Conservation (phyloP, 331 rosid species). For the Stylosanthes scabra region DNA sequence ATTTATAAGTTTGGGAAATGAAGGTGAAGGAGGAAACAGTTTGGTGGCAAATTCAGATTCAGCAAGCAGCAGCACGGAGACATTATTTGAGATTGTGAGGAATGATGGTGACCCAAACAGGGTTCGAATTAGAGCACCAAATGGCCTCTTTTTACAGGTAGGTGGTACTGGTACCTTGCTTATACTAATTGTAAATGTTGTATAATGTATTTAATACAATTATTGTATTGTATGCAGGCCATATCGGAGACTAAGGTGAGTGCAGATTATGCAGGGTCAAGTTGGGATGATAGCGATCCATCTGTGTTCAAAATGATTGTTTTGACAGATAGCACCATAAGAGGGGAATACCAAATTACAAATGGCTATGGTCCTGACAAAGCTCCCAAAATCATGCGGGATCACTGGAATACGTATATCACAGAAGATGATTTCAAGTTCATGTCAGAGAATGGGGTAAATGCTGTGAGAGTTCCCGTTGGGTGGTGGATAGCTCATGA, state of each 20-base stretch:
- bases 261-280: constrained; percentile 49
- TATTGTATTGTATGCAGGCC: constrained; percentile 44
- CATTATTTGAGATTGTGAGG: constrained; percentile 60
- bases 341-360: constrained; percentile 75
- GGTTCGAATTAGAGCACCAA: constrained; percentile 59
- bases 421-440: constrained; percentile 69
- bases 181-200: background rate
- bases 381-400: constrained; percentile 64
- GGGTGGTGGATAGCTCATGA: constrained; percentile 83
- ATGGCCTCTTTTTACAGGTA: constrained; percentile 64
- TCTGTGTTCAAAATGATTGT: constrained; percentile 61
- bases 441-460: constrained; percentile 68
- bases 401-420: constrained; percentile 67
- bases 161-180: background rate
- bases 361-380: constrained; percentile 69
- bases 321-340: constrained; percentile 29
- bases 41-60: constrained; percentile 45
- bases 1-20: constrained; percentile 47
- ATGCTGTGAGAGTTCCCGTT: constrained; percentile 70
- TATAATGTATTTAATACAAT: background rate
- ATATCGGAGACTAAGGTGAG: constrained; percentile 46
- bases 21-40: constrained; percentile 36
- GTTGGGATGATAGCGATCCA: constrained; percentile 72
- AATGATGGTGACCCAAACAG: constrained; percentile 42
- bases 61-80: constrained; percentile 48